Percentiles rank a stretch among this genome's conserved stretches.
These are phyloP conservation scores for Kluyveromyces sp. DNA, from an alignment of 1,139 yeast genomes.

Conservation along the genomic window DNA sequence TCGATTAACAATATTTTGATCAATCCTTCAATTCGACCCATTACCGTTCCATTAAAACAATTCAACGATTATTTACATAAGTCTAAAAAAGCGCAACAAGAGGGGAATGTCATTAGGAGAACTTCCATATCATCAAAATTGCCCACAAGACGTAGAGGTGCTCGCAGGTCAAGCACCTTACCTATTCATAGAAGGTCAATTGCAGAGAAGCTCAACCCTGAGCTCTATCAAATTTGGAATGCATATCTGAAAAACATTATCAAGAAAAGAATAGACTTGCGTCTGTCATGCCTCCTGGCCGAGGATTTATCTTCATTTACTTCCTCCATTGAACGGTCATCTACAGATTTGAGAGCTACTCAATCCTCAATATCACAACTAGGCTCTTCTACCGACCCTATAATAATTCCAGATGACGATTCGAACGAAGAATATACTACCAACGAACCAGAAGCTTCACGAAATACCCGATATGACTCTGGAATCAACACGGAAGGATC, in stretches of 20 bases:
- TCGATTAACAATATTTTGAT: constrained; percentile 6
- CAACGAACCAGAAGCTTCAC: neutral
- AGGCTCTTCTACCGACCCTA: neutral
- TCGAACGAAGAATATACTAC: neutral
- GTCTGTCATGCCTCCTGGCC: constrained; percentile 4
- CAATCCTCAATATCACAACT: neutral
- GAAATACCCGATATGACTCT: neutral
- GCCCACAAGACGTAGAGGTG: neutral
- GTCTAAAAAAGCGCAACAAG: neutral
- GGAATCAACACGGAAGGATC: neutral
- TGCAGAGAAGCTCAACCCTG: constrained; percentile 8
- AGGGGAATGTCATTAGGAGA: neutral
- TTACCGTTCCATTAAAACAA: neutral
- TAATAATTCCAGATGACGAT: constrained; percentile 1
- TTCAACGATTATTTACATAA: neutral
- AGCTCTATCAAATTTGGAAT: constrained; percentile 6
- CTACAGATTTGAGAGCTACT: neutral
- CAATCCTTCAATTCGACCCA: constrained; percentile 5
- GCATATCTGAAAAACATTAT: constrained; percentile 4
- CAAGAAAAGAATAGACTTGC: constrained; percentile 3
- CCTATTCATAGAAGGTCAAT: constrained; percentile 1
- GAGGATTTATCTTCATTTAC: constrained; percentile 5
- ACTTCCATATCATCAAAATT: constrained; percentile 2
- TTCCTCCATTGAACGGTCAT: constrained; percentile 6
- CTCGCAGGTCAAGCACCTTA: constrained; percentile 3